phyloP scores from a whole-genome alignment of 176 grass and related monocot species.

The Aegilops speltoides region DNA sequence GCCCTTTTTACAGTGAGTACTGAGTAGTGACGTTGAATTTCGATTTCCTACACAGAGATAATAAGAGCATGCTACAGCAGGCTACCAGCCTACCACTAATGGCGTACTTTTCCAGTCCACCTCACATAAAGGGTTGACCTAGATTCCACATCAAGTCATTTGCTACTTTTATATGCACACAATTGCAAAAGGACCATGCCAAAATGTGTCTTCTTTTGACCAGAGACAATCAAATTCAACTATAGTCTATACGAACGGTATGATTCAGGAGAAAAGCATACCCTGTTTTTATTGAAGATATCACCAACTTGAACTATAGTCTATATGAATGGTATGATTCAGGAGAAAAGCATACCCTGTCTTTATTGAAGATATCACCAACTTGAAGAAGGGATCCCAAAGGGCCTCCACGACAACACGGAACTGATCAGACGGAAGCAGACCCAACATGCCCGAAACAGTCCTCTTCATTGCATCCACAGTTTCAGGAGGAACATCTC shows the following conservation, averaged over 20 bases:
- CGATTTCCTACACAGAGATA: not conserved
- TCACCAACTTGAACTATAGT: conserved; percentile 60
- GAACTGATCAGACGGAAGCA: conserved; percentile 94
- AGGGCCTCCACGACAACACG: conserved; percentile 73
- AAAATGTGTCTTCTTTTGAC: conserved; percentile 27
- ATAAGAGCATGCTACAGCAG: not conserved
- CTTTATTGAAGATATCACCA: conserved; percentile 91
- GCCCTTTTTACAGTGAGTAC: not conserved
- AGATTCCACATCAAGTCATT: not conserved
- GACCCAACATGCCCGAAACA: conserved; percentile 88
- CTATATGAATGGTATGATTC: not conserved
- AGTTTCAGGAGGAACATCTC: conserved; percentile 81
- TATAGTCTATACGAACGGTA: not conserved
- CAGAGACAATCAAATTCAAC: conserved; percentile 14
- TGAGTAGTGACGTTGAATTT: not conserved
- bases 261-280: conserved; percentile 45
- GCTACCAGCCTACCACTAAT: not conserved
- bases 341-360: conserved; percentile 71
- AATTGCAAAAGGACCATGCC: not conserved
- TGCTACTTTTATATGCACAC: not conserved
- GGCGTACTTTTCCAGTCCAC: not conserved
- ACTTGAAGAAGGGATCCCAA: conserved; percentile 84
- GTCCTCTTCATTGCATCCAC: conserved; percentile 94
- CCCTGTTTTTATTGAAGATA: conserved; percentile 96
- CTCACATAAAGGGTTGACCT: not conserved